Conservation (phyloP, 1,284 basidiomycete genomes). For the Cutaneotrichosporon sp. region DNA sequence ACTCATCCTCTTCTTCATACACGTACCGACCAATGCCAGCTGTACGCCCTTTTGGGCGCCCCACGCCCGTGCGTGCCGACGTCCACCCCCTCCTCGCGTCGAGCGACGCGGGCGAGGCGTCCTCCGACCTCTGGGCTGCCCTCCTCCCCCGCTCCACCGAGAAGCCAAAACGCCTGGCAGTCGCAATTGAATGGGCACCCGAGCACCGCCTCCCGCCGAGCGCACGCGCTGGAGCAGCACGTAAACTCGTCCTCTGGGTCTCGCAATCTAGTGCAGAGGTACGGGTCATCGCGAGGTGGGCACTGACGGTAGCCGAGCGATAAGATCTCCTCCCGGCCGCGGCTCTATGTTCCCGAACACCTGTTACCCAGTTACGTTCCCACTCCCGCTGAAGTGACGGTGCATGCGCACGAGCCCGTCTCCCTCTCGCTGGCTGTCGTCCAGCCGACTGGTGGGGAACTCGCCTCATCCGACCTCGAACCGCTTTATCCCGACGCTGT, state of each 20-base stretch:
- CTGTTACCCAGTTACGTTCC: slow-evolving; percentile 36
- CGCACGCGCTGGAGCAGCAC: slow-evolving; percentile 4
- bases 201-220: slow-evolving; percentile 20
- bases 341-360: slow-evolving; percentile 34
- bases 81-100: slow-evolving; percentile 19
- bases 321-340: slow-evolving; percentile 12
- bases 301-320: slow-evolving; percentile 10
- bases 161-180: slow-evolving; percentile 13
- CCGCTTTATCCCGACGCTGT: slow-evolving; percentile 20
- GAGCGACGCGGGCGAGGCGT: slow-evolving; percentile 20
- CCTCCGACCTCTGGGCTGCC: slow-evolving; percentile 21
- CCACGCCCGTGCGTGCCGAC: slow-evolving; percentile 19
- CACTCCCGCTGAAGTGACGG: slow-evolving; percentile 27
- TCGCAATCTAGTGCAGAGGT: slow-evolving; percentile 15
- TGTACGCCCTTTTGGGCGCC: slow-evolving; percentile 24
- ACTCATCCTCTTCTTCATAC: background rate
- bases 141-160: slow-evolving; percentile 5
- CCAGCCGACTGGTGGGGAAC: slow-evolving; percentile 32
- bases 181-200: slow-evolving; percentile 22
- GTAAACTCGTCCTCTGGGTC: slow-evolving; percentile 27
- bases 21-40: slow-evolving; percentile 12
- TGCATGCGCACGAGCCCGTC: slow-evolving; percentile 40
- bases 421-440: slow-evolving; percentile 44
- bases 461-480: slow-evolving; percentile 29
- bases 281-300: background rate